phyloP scores from a whole-genome alignment of 179 eudicot genomes.

The Camellia oleifera region DNA sequence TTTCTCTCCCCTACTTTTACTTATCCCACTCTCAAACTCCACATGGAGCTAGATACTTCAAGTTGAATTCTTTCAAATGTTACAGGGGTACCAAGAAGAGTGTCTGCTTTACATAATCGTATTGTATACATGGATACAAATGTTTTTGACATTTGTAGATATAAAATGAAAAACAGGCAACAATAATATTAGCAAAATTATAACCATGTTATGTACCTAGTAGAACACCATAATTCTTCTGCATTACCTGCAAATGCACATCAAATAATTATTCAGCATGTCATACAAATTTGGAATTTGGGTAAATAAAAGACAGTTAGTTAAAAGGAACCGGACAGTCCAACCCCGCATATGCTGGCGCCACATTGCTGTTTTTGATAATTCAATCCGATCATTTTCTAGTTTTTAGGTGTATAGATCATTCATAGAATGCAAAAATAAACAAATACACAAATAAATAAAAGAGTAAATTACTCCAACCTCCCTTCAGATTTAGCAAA shows the following conservation, averaged over 20 bases:
- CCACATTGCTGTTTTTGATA: too few species aligned
- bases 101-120: background rate
- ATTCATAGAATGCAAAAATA: too few species aligned
- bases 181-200: background rate
- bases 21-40: background rate
- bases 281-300: background rate
- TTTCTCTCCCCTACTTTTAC: too few species aligned
- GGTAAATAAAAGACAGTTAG: background rate
- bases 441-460: too few species aligned
- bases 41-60: background rate
- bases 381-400: too few species aligned
- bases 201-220: constrained; percentile 42
- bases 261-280: background rate
- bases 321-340: too few species aligned
- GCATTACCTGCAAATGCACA: constrained; percentile 68
- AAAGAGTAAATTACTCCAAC: too few species aligned
- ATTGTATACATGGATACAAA: background rate
- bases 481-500: too few species aligned
- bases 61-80: background rate
- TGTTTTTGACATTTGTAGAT: background rate
- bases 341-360: too few species aligned
- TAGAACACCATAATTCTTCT: constrained; percentile 70
- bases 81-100: background rate
- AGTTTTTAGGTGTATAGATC: too few species aligned
- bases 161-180: background rate